phyloP scores from a whole-genome alignment of 192 early-diverging fungal species.

The Coemansia sp. region DNA sequence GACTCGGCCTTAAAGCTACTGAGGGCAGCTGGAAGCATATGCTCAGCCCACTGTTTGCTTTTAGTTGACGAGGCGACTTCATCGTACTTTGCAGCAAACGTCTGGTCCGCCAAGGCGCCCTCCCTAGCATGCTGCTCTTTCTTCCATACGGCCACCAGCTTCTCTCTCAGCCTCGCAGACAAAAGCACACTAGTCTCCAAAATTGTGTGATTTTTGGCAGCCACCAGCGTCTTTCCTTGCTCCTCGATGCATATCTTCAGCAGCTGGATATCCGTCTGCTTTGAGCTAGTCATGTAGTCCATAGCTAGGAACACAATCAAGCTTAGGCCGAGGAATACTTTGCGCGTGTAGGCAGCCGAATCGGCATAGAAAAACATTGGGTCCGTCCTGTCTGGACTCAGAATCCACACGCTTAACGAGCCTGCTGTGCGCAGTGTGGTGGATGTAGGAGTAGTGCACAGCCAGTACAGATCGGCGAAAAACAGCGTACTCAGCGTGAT shows the following conservation, averaged over 20 bases:
- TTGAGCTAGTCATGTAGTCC: conserved; percentile 43
- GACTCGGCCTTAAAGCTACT: conserved; percentile 6
- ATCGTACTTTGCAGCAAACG: conserved; percentile 32
- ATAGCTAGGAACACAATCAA: conserved; percentile 23
- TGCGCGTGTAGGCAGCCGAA: conserved; percentile 36
- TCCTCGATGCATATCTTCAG: conserved; percentile 31
- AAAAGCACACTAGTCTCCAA: conserved; percentile 37
- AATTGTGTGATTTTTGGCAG: conserved; percentile 40
- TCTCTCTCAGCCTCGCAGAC: conserved; percentile 27
- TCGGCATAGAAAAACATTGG: conserved; percentile 38
- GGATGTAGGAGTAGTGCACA: conserved; percentile 30
- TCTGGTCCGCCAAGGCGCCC: conserved; percentile 23
- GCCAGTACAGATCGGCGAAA: conserved; percentile 44
- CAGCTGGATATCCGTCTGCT: conserved; percentile 49
- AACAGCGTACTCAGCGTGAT: conserved; percentile 26
- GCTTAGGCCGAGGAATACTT: conserved; percentile 22
- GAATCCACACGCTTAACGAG: conserved; percentile 25
- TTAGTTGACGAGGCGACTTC: conserved; percentile 21
- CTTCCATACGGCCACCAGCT: conserved; percentile 30
- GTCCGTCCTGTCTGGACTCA: conserved; percentile 36
- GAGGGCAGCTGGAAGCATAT: conserved; percentile 19
- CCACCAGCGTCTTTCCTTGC: conserved; percentile 15
- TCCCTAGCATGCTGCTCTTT: conserved; percentile 25
- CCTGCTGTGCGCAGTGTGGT: conserved; percentile 12
- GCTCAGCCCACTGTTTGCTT: conserved; percentile 39